These are phyloP conservation scores for Aspergillus fructus DNA, from an alignment of 2,329 filamentous ascomycete species.

Conservation along the genomic window DNA sequence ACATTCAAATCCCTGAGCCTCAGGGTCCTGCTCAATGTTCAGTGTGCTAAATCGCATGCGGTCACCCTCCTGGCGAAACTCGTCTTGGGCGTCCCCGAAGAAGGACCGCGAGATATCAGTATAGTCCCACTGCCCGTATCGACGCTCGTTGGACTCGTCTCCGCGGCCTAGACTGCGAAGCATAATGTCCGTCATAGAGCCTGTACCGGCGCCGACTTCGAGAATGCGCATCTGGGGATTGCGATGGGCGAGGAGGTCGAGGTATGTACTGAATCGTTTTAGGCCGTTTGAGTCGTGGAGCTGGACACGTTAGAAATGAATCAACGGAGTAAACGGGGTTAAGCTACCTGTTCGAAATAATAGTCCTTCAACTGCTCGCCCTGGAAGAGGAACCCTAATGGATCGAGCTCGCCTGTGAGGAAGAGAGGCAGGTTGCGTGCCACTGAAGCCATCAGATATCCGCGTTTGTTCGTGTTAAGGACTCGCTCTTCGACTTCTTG, in stretches of 20 bases:
- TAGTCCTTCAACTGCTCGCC: not conserved
- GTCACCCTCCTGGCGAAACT: slow-evolving; percentile 4
- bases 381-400: not conserved
- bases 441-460: not conserved
- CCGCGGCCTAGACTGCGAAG: not conserved
- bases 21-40: slow-evolving; percentile 19
- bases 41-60: slow-evolving; percentile 15
- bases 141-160: not conserved
- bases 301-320: not conserved
- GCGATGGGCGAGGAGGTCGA: slow-evolving; percentile 7
- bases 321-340: fast-evolving
- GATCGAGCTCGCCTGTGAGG: slow-evolving; percentile 5
- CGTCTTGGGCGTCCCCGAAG: slow-evolving; percentile 9
- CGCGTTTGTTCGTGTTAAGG: not conserved
- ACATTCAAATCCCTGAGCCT: slow-evolving; percentile 17
- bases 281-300: not conserved
- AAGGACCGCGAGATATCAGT: slow-evolving; percentile 19
- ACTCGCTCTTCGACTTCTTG: not conserved
- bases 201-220: slow-evolving; percentile 16
- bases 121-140: slow-evolving; percentile 11
- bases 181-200: not conserved
- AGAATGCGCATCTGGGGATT: slow-evolving; percentile 16
- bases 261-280: not conserved
- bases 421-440: slow-evolving; percentile 1
- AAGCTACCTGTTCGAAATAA: slow-evolving; percentile 4